Evolutionary conservation across 257 asterid genomes (phyloP).

Genomic region (Forsythia suspensa): DNA sequence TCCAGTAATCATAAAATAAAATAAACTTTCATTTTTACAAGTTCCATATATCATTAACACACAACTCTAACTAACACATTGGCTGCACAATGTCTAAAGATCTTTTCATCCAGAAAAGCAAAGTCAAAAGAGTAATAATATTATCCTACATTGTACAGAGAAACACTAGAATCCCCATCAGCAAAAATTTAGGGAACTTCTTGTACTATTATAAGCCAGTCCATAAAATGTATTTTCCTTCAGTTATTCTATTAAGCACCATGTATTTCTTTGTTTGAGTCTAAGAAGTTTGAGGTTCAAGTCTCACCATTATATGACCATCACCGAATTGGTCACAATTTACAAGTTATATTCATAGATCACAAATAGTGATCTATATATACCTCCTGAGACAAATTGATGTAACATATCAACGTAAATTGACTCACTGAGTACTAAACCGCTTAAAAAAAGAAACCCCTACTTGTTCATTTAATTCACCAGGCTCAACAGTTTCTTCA

Average conservation of each 20-base stretch:
- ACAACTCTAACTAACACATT: neutral
- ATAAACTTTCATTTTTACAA: neutral
- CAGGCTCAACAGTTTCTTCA: neutral
- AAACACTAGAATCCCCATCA: neutral
- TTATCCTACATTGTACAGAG: neutral
- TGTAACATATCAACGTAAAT: neutral
- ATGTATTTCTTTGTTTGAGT: neutral
- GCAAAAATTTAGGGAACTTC: neutral
- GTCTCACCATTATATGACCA: neutral
- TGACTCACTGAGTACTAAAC: neutral
- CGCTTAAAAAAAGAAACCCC: neutral
- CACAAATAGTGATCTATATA: neutral
- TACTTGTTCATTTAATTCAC: neutral
- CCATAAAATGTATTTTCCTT: neutral
- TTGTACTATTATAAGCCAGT: neutral
- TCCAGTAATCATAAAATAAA: neutral
- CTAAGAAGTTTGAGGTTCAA: neutral
- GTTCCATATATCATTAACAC: neutral
- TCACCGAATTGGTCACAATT: neutral
- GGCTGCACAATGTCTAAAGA: neutral
- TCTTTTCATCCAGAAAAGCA: neutral
- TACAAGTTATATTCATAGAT: neutral
- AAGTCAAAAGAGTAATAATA: neutral
- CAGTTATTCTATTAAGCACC: neutral
- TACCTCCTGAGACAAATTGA: neutral